Evolutionary conservation across 2,329 filamentous ascomycete genomes (phyloP), one percentile per base, ranked within the genome.

Genomic region (Scedosporium minutisporum): DNA sequence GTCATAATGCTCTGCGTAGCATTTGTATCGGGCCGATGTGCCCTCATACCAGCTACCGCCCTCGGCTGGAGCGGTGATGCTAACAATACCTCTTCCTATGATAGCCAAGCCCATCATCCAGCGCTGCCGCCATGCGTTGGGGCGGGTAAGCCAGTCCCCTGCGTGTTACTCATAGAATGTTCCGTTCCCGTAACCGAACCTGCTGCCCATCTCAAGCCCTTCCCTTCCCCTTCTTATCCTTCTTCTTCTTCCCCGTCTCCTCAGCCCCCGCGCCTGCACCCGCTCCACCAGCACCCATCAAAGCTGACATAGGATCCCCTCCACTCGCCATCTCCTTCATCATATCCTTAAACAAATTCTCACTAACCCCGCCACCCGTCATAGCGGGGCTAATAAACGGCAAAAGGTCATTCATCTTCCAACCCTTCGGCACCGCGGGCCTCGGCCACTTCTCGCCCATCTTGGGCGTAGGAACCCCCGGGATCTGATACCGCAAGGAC

Each of bases 301-400:
- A 65, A 44, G 76, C 77, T 6, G 73, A 70, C 77, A 79, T 78
- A 6, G 74, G 76, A 48, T 80, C 78, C 0, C 76, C 80, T 1
- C 75, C 76, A 3, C 74, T 74, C 70, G 81, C 79, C 91, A 97
- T 96, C 78, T 96, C 91, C 70, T 87, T 88, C 93, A 97, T 96
- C 82, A 97, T 96, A 68, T 97, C 93, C 79, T 95, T 91, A 71
- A 97, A 87, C 65, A 97, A 85, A 71, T 97, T 96, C 74, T 99
- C 95, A 65, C 87, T 93, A 10, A 97, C 91, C 42, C 95, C 95
- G 10, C 95, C 95, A 7, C 95, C 95, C 62, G 90, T 95, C 76
- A 97, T 83, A 18, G 92, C 95, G 0, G 93, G 87, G 65, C 90
- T 96, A 71, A 96, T 89, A 66, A 96, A 87, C 23, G 95, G 95